Base-by-base conservation (phyloP, 1,284 basidiomycete genomes). In the Sphaerobolus stellatus region DNA sequence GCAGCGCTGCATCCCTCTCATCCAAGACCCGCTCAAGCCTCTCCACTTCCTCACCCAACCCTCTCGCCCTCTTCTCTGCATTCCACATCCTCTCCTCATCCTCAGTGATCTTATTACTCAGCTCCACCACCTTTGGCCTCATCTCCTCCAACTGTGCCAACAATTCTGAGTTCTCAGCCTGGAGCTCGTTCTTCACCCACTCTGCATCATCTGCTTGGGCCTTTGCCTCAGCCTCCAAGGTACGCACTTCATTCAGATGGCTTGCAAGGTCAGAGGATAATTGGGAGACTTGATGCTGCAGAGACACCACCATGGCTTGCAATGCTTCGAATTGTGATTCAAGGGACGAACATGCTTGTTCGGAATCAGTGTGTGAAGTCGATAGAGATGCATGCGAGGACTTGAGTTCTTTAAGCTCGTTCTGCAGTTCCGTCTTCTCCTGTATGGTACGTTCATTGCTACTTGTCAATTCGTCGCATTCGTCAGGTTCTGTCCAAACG, bases 91-190 rank as follows among this genome's bases (percentile, higher is more conserved):
- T 67, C 53, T 81, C 81, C 43, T 83, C 71, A 59, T 79, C 79
- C 58, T 90, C 88, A 49, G 76, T 68, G 65, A 88, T 90, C 52
- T 72, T 76, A 49, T 83, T 80, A 1, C 86, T 90, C 49, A 92
- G 74, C 66, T 91, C 86, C 13, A 90, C 83, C 58, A 90, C 83
- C 73, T 90, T 91, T 25, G 88, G 82, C n/a, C 87, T 79, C 83
- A 91, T 87, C 70, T 92, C 88, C 58, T 90, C 84, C 52, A 92
- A 70, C n/a, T 85, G 84, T 31, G 77, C 80, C 82, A 92, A 82
- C 28, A 92, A 76, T 48, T 75, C 77, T 24, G 80, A 81, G 22
- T 89, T 88, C 68, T 92, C 89, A 0, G 75, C 71, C 62, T 90
- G 89, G 11, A 92, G 75, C 60, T 81, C 83, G 62, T 79, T 78